These are phyloP conservation scores for Zygosaccharomyces rouxii DNA, from an alignment of 805 yeast species.

Conservation along the genomic window DNA sequence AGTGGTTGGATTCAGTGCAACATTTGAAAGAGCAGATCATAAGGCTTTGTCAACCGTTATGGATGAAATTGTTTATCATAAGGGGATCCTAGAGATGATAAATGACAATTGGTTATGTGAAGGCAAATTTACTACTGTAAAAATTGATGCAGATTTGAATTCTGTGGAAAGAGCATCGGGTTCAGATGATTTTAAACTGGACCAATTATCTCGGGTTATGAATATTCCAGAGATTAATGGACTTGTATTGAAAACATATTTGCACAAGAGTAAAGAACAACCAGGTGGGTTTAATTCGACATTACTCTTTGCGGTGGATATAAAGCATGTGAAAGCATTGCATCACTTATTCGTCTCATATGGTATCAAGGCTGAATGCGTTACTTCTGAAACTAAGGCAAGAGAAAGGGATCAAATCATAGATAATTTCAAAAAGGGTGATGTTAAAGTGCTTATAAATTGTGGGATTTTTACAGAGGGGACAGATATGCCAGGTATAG, in stretches of 20 bases:
- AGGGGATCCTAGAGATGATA: slow-evolving; percentile 62
- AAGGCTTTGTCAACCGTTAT: slow-evolving; percentile 53
- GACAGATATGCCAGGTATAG: slow-evolving; percentile 87
- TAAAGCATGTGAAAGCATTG: slow-evolving; percentile 57
- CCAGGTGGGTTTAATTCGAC: slow-evolving; percentile 47
- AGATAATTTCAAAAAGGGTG: slow-evolving; percentile 55
- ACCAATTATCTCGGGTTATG: slow-evolving; percentile 49
- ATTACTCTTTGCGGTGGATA: slow-evolving; percentile 71
- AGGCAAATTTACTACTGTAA: slow-evolving; percentile 58
- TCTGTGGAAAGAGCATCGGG: slow-evolving; percentile 29
- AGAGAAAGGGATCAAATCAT: slow-evolving; percentile 50
- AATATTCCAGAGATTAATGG: slow-evolving; percentile 53
- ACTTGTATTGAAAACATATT: slow-evolving; percentile 50
- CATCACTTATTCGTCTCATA: slow-evolving; percentile 47
- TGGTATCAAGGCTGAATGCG: slow-evolving; percentile 67
- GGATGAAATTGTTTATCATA: slow-evolving; percentile 71
- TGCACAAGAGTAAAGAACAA: slow-evolving; percentile 40
- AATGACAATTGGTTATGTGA: slow-evolving; percentile 64
- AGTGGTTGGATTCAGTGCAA: slow-evolving; percentile 84
- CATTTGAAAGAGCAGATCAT: slow-evolving; percentile 74
- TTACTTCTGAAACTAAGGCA: slow-evolving; percentile 60
- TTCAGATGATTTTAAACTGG: slow-evolving; percentile 47
- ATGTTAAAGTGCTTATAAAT: slow-evolving; percentile 70
- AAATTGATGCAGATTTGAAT: slow-evolving; percentile 43
- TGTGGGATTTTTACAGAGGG: slow-evolving; percentile 94